Evolutionary conservation across 106 monocot genomes (phyloP), one percentile per base, ranked within the genome.

Genomic region (Dioscorea dumetorum): DNA sequence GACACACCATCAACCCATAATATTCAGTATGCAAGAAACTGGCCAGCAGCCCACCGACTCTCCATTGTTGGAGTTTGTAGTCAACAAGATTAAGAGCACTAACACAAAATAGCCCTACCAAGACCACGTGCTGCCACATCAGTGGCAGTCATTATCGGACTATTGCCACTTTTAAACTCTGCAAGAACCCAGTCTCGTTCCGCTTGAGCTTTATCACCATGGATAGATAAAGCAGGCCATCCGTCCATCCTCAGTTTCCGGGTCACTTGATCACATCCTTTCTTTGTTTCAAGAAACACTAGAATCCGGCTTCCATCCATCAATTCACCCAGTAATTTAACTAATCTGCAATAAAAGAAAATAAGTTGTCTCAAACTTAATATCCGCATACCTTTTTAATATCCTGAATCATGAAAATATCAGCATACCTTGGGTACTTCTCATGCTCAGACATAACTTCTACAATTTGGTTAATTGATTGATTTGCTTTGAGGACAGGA

Each of bases 121-220:
- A 97, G 97, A 78, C 97, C 97, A 73, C 97, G 97, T 57, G 97
- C 97, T 61, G 97, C 97, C 59, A 97, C 97, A 82, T 97, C 97
- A 70, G 97, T 97, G 48, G 97, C 97, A 69, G 88, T 81, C 97
- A 97, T 97, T 68, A 97, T 87, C 62, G 92, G 97, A 80, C 86
- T 92, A 12, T 64, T 88, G 76, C 97, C 97, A 76, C 84, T 97
- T 80, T 79, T 97, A 77, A 97, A 97, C 61, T 91, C 80, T 71
- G 86, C 62, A 22, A 97, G 67, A 77, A 97, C 97, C 88, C 92
- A 92, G 51, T 97, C 97, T 78, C 97, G 88, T 80, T 97, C 97
- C 61, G 91, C 67, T 76, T 97, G 97, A 16, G 82, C 78, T 86
- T 97, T 97, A 77, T 97, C 91, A 62, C 97, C 97, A 71, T 97